Evolutionary conservation across 1,284 basidiomycete species (phyloP), one percentile per base, ranked within the genome.

Genomic region (Ustilago lituana): DNA sequence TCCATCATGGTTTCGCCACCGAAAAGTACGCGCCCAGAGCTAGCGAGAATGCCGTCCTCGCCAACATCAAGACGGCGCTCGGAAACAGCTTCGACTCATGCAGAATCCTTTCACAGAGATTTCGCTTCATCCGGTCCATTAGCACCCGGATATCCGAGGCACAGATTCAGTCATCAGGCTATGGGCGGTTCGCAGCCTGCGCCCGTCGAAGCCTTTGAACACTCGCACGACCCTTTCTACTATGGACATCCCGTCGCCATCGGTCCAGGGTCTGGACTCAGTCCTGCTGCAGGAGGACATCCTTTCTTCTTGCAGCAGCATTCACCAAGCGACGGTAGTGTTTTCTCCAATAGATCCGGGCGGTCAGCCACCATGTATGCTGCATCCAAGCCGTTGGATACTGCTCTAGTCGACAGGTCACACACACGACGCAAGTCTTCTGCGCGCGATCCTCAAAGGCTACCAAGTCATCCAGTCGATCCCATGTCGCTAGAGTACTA

Each of bases 401-500:
- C 56, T 9, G 40, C 50, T 29, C 41, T 37, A 7, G 22, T 41
- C 15, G 55, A 59, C 12, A 38, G 51, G 14, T 51, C 36, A 5
- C 41, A 51, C 5, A 22, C 51, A 8, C 56, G 63, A 23, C 63
- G 63, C 52, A 66, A 60, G 38, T 20, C 32, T 20, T 60, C 63
- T 14, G 47, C 32, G 3, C n/a, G 52, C 1, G 19, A 53, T 7
- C 32, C 48, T 38, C 32, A 43, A 15, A 59, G 44, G 24, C 7
- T 36, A 29, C 35, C 47, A 6, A 59, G 39, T 33, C 65, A 44
- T 2, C 55, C 54, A 14, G 33, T 71, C 12, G 63, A 72, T 29
- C 59, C 63, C 33, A 67, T 72, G 68, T 72, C 68, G 20, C 45
- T 67, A 24, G 68, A 64, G 22, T 72, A 67, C 46, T 72, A 72